Evolutionary conservation across 2,329 filamentous ascomycete genomes (phyloP).

Genomic region (Aspergillus neotritici): DNA sequence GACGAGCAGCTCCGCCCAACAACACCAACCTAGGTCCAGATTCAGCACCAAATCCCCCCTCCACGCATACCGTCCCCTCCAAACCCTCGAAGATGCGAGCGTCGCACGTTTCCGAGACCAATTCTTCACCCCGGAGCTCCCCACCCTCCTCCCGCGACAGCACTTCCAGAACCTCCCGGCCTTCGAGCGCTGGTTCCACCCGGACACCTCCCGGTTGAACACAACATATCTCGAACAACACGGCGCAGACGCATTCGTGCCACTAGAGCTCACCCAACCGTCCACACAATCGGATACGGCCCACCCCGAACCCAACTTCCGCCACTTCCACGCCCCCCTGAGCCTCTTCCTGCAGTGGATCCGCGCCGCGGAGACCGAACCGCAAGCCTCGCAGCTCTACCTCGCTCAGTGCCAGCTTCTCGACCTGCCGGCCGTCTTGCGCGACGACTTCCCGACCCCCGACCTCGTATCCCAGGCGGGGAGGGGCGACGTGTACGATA

Average conservation of each 20-base stretch:
- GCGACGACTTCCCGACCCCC: constrained; percentile 63
- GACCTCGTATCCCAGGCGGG: constrained; percentile 57
- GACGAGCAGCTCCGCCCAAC: neutral
- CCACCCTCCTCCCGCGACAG: constrained; percentile 47
- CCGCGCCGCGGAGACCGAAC: constrained; percentile 19
- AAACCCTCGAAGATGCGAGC: constrained; percentile 27
- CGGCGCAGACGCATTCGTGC: constrained; percentile 48
- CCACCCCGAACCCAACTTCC: constrained; percentile 31
- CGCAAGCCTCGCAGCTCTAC: constrained; percentile 54
- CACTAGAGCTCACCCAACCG: constrained; percentile 52
- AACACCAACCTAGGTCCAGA: neutral
- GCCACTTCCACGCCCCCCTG: constrained; percentile 48
- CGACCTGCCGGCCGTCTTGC: constrained; percentile 60
- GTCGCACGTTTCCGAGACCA: constrained; percentile 48
- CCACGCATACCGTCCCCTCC: constrained; percentile 20
- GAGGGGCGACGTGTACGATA: constrained; percentile 77
- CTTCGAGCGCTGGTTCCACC: constrained; percentile 55
- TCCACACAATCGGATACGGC: neutral
- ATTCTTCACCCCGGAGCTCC: constrained; percentile 50
- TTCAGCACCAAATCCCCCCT: constrained; percentile 2
- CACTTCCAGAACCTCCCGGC: constrained; percentile 49
- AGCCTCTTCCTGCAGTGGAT: constrained; percentile 58
- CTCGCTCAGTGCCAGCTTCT: constrained; percentile 74
- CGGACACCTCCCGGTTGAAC: constrained; percentile 32
- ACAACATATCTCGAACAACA: constrained; percentile 39